Evolutionary conservation across 306 rosid genomes (phyloP).

Genomic region (Sicyos edulis): DNA sequence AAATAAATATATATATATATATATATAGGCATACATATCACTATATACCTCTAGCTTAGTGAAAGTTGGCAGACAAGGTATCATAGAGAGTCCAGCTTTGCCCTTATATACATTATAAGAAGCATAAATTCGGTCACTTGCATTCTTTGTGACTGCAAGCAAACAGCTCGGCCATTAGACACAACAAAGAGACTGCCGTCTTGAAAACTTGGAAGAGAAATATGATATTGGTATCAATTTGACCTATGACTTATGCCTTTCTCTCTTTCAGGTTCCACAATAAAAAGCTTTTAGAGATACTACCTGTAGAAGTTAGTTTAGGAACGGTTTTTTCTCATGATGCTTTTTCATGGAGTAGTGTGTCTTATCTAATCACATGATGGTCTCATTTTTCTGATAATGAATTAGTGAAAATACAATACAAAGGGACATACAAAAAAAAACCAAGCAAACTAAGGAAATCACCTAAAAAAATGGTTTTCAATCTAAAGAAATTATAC

Average conservation of each 20-base stretch:
- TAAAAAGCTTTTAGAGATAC: neutral
- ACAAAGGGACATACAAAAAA: no score
- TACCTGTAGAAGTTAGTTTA: neutral
- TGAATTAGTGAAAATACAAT: no score
- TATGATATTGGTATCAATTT: neutral
- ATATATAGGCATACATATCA: conserved; percentile 5
- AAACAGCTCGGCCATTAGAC: conserved; percentile 8
- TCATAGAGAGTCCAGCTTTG: conserved; percentile 74
- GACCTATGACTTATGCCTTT: neutral
- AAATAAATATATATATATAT: neutral
- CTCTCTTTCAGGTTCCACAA: conserved; percentile 2
- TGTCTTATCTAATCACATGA: neutral
- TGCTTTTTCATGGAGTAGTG: neutral
- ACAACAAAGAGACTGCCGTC: conserved; percentile 2
- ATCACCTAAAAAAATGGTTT: no score
- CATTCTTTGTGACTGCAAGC: conserved; percentile 39
- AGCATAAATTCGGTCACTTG: conserved; percentile 43
- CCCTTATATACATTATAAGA: conserved; percentile 75
- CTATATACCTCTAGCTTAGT: conserved; percentile 52
- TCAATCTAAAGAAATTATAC: no score
- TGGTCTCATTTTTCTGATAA: neutral
- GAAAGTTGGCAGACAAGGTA: conserved; percentile 76
- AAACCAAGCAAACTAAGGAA: no score
- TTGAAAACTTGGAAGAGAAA: neutral
- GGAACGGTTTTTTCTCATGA: neutral